Evolutionary conservation across 179 eudicot genomes (phyloP).

Genomic region (Vitellaria paradoxa): DNA sequence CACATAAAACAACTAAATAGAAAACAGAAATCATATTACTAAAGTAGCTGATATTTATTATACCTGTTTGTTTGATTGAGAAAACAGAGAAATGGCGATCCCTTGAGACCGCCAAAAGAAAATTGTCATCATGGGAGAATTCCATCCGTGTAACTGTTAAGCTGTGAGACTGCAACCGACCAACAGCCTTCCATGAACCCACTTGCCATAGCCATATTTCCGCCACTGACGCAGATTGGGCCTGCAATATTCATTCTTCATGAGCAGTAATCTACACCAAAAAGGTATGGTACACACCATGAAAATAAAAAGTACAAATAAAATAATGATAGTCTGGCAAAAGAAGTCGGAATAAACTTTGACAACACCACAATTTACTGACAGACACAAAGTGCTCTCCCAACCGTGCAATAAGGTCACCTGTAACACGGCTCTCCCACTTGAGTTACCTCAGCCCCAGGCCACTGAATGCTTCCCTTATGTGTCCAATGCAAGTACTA

Average conservation of each 20-base stretch:
- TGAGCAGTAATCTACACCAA: slow-evolving; percentile 11
- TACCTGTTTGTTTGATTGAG: slow-evolving; percentile 63
- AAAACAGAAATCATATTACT: neutral
- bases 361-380: neutral
- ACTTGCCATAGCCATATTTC: slow-evolving; percentile 99
- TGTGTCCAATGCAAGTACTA: neutral
- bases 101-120: slow-evolving; percentile 87
- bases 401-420: no score
- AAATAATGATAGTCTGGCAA: neutral
- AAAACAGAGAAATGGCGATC: slow-evolving; percentile 93
- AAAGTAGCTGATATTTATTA: neutral
- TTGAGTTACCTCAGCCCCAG: no score
- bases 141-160: slow-evolving; percentile 92
- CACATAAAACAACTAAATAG: no score
- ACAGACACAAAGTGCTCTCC: no score
- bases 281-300: neutral
- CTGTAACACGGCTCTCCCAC: no score
- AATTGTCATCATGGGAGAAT: slow-evolving; percentile 81
- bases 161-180: slow-evolving; percentile 85
- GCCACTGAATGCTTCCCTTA: neutral
- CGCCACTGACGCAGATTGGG: slow-evolving; percentile 80
- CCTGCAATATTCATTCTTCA: slow-evolving; percentile 44
- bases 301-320: neutral
- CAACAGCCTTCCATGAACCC: slow-evolving; percentile 93
- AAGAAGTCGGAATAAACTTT: neutral